Base-by-base conservation (phyloP, 768 basidiomycete species). In the Lentinula guzmanii region DNA sequence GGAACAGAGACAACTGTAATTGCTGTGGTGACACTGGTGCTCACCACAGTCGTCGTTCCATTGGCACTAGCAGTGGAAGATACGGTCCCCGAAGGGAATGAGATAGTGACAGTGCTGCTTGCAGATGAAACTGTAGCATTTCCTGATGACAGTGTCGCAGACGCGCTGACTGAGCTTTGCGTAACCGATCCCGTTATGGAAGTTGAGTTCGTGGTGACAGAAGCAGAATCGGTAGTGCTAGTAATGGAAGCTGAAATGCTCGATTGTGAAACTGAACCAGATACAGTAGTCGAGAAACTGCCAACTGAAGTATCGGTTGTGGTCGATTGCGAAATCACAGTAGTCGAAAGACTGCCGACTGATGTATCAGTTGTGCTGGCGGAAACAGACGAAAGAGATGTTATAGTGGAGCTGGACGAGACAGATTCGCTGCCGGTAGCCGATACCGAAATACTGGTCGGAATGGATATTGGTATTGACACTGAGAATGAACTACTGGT, bases 1-100 rank as follows among this genome's bases (percentile, higher is more conserved):
- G 76, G 70, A 58, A 80, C 68, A 9, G 76, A 68, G 46, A 74
- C 65, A 3, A 70, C 70, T 50, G 52, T 50, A 37, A 62, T 39
- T 21, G 65, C 51, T 18, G 64, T 48, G 24, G 65, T 58, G 21
- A 58, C 57, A 48, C 60, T 65, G 31, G 61, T 56, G 54, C 62
- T 62, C 24, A 45, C 42, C 35, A 56, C 53, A 35, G 63, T 24
- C 21, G 64, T 62, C 11, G 35, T 58, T 52, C 39, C 48, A 42
- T 31, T 58, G 5, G 11, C 56, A 42, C 7, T 57, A 50, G 24
- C 61, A 35, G 52, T 62, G 18, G 61, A 21, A 50, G 54, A 24
- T 16, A 46, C 24, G 18, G 50, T 50, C 18, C 61, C 54, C 11
- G 61, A 54, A 35, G 43, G 45, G 18, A 52, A 61, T 4, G 43